Conservation (phyloP, 768 basidiomycete genomes). For the Pulveroboletus sp. region DNA sequence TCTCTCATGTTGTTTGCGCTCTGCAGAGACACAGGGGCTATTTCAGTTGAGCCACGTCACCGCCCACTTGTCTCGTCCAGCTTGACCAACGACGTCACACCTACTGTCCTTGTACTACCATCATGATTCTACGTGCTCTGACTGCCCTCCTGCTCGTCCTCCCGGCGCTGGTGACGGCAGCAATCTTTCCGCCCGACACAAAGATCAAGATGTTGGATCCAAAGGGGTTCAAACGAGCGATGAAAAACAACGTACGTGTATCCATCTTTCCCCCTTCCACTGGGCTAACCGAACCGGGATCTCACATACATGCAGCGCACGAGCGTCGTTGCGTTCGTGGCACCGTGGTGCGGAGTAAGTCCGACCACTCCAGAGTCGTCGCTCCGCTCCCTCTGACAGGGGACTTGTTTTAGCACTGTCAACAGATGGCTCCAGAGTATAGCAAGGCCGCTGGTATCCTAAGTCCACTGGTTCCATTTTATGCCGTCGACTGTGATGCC, state of each 20-base stretch:
- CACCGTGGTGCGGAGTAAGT: conserved; percentile 90
- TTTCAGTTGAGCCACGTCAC: conserved; percentile 17
- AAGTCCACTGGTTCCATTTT: conserved; percentile 78
- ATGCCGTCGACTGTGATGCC: conserved; percentile 91
- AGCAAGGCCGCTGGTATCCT: conserved; percentile 76
- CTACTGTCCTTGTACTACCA: conserved; percentile 1
- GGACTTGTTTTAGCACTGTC: conserved; percentile 55
- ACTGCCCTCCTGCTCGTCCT: conserved; percentile 20
- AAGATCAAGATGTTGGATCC: conserved; percentile 71
- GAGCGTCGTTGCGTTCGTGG: conserved; percentile 82
- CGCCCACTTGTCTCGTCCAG: not conserved
- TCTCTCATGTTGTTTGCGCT: not conserved
- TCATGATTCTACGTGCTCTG: conserved; percentile 24
- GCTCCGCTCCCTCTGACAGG: not conserved
- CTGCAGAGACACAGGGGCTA: not conserved
- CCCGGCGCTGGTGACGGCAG: conserved; percentile 40
- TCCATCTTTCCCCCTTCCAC: not conserved
- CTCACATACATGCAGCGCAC: conserved; percentile 47
- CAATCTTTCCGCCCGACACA: conserved; percentile 45
- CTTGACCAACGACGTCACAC: not conserved
- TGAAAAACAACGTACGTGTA: conserved; percentile 68
- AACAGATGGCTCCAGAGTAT: conserved; percentile 80
- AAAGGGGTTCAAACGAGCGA: conserved; percentile 62
- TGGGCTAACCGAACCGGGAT: not conserved
- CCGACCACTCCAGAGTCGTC: not conserved